phyloP scores from a whole-genome alignment of 2,329 filamentous ascomycete genomes.

The Atkinsonella hypoxylon region DNA sequence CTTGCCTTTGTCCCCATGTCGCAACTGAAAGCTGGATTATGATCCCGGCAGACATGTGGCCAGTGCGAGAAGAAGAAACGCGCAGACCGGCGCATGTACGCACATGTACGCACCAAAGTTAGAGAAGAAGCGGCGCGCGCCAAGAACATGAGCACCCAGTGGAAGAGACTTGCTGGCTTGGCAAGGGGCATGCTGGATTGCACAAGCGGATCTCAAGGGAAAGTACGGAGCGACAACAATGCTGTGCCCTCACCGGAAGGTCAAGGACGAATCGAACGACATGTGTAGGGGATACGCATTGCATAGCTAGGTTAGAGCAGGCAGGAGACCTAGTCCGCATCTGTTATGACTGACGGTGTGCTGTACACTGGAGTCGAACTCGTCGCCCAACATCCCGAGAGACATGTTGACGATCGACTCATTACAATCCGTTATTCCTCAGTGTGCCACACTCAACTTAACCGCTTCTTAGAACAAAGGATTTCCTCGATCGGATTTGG shows the following conservation, averaged over 20 bases:
- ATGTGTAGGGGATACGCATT: constrained; percentile 48
- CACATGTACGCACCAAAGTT: constrained; percentile 36
- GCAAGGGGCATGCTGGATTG: constrained; percentile 43
- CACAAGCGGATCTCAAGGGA: constrained; percentile 1
- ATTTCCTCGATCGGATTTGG: not conserved
- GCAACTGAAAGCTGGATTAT: constrained; percentile 44
- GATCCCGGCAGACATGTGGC: constrained; percentile 38
- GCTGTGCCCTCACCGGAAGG: constrained; percentile 18
- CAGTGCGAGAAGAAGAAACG: constrained; percentile 40
- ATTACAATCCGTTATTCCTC: constrained; percentile 42
- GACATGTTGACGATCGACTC: constrained; percentile 34
- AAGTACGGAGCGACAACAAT: not conserved
- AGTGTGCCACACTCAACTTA: constrained; percentile 39
- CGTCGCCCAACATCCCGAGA: constrained; percentile 34
- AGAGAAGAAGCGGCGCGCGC: constrained; percentile 25
- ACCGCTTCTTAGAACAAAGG: constrained; percentile 9
- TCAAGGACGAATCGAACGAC: constrained; percentile 28
- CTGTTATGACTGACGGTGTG: constrained; percentile 27
- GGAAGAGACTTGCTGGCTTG: constrained; percentile 44
- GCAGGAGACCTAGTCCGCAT: constrained; percentile 24
- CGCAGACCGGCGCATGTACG: constrained; percentile 34
- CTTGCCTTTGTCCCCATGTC: constrained; percentile 42
- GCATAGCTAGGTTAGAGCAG: constrained; percentile 48
- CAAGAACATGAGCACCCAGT: constrained; percentile 40
- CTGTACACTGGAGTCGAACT: constrained; percentile 33